phyloP scores from a whole-genome alignment of 805 yeast genomes.

The Jamesozyma jinghongensis region DNA sequence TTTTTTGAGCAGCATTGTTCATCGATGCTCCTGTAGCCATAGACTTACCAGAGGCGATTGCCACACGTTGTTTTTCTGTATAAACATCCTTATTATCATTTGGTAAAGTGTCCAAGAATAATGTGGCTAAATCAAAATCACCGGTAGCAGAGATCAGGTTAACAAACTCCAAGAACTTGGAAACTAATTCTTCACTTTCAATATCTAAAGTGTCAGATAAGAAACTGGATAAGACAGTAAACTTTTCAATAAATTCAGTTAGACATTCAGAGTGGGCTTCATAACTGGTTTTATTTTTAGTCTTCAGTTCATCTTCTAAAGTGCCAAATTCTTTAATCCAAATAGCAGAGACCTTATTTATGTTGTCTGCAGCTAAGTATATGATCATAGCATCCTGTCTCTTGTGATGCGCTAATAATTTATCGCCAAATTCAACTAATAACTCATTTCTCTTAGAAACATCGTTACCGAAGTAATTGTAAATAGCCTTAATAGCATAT shows the following conservation, averaged over 20 bases:
- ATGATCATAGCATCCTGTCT: conserved; percentile 71
- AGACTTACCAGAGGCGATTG: conserved; percentile 47
- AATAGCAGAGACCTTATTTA: conserved; percentile 66
- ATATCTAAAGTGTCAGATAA: conserved; percentile 17
- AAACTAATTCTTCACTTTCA: conserved; percentile 29
- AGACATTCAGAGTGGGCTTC: conserved; percentile 80
- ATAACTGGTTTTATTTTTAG: conserved; percentile 47
- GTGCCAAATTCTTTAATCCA: conserved; percentile 73
- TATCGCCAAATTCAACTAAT: conserved; percentile 66
- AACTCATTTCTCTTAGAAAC: conserved; percentile 43
- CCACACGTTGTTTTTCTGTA: conserved; percentile 70
- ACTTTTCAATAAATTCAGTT: conserved; percentile 74
- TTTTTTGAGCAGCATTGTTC: not conserved
- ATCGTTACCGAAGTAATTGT: conserved; percentile 42
- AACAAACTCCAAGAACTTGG: conserved; percentile 72
- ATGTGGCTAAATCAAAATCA: conserved; percentile 69
- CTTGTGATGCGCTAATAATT: conserved; percentile 45
- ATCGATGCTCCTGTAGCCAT: conserved; percentile 1
- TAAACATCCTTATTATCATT: conserved; percentile 60
- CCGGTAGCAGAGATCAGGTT: conserved; percentile 74
- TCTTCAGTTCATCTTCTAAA: conserved; percentile 34
- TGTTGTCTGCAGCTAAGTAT: conserved; percentile 71
- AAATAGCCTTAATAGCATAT: conserved; percentile 61
- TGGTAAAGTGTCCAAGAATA: conserved; percentile 63
- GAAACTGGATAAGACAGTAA: conserved; percentile 46